A percentile compares a stretch with the other conserved stretches of the same genome.
phyloP scores from a whole-genome alignment of 2,329 filamentous ascomycete species.

The Cladosporium phlei region DNA sequence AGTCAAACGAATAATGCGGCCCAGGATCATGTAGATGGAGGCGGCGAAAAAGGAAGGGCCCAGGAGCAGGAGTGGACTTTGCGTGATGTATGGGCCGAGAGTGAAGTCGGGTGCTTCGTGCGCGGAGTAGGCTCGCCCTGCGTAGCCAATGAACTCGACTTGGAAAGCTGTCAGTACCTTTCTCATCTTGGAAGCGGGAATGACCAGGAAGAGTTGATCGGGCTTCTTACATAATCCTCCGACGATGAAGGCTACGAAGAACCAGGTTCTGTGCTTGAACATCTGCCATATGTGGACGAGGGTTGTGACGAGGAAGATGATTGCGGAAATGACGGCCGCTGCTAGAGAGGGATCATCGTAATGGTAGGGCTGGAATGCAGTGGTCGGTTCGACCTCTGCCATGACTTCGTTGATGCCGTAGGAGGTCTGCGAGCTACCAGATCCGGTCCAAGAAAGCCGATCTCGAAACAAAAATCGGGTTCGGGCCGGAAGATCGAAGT shows the following conservation, averaged over 20 bases:
- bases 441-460: too few species aligned
- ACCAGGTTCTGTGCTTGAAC: conserved; percentile 44
- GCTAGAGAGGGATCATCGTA: not conserved
- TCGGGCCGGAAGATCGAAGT: too few species aligned
- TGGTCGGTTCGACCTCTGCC: not conserved
- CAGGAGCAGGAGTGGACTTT: conserved; percentile 40
- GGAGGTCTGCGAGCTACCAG: too few species aligned
- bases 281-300: conserved; percentile 27
- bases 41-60: conserved; percentile 48
- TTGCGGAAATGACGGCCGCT: not conserved
- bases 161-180: not conserved
- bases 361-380: conserved; percentile 1
- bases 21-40: conserved; percentile 49
- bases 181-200: not conserved
- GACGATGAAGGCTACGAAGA: conserved; percentile 44
- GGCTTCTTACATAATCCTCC: conserved; percentile 25
- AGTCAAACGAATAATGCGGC: conserved; percentile 43
- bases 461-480: too few species aligned
- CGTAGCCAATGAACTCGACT: not conserved
- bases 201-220: too few species aligned
- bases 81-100: conserved; percentile 22
- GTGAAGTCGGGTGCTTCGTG: not conserved
- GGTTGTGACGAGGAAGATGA: not conserved
- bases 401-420: too few species aligned
- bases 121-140: not conserved